Percentiles rank a stretch among this genome's conserved stretches.
Evolutionary conservation across 352 stramenopile species (phyloP).

Genomic region (Peronospora tabacina): DNA sequence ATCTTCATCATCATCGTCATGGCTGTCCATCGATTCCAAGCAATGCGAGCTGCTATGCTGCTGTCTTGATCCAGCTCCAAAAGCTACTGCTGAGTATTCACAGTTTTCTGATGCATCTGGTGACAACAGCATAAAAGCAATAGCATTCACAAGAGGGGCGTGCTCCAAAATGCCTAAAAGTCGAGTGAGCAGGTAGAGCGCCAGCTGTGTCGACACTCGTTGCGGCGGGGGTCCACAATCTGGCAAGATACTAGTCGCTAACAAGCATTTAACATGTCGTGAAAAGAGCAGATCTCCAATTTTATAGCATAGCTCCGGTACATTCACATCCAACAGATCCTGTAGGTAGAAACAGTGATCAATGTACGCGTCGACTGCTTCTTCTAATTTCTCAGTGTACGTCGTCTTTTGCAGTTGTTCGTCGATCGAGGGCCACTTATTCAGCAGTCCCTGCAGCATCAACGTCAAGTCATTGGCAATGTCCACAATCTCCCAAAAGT

Average conservation of each 20-base stretch:
- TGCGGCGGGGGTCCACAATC: constrained; percentile 66
- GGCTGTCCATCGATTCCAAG: constrained; percentile 8
- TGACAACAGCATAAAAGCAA: constrained; percentile 67
- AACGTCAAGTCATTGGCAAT: constrained; percentile 66
- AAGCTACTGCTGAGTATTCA: constrained; percentile 51
- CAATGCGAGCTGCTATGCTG: constrained; percentile 14
- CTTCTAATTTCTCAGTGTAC: constrained; percentile 67
- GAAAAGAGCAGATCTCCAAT: constrained; percentile 69
- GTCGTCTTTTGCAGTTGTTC: constrained; percentile 7
- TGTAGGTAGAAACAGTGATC: constrained; percentile 84
- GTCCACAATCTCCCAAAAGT: constrained; percentile 78
- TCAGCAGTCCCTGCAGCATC: constrained; percentile 67
- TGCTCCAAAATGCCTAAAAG: constrained; percentile 72
- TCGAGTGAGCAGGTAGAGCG: constrained; percentile 68
- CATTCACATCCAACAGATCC: constrained; percentile 74
- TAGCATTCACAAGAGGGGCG: constrained; percentile 73
- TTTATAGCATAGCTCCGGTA: constrained; percentile 77
- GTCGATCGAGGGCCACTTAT: constrained; percentile 36
- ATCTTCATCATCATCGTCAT: constrained; percentile 14
- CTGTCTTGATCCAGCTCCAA: constrained; percentile 39
- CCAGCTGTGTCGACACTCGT: constrained; percentile 67
- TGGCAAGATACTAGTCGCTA: constrained; percentile 66
- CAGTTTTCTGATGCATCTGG: constrained; percentile 49
- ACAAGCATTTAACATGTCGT: constrained; percentile 53
- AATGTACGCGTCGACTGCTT: constrained; percentile 73